Evolutionary conservation across 805 yeast genomes (phyloP), one percentile per base, ranked within the genome.

Genomic region (Metschnikowia picachoensis): DNA sequence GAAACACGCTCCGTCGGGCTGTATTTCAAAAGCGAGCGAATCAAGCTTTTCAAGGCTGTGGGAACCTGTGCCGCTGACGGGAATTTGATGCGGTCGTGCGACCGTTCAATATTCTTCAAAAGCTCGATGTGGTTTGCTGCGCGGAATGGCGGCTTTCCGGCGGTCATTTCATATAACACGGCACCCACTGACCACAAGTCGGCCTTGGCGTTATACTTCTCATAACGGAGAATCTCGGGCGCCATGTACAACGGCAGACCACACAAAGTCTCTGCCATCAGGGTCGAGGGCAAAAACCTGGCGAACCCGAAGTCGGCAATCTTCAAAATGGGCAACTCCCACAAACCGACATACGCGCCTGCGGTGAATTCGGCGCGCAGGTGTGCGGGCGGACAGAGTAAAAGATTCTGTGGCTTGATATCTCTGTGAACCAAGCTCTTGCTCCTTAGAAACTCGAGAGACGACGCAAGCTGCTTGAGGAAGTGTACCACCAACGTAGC

Each of bases 191-290:
- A 90, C 99, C 99, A 94, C 52, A 94, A 68, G 62, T 94, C 99
- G 0, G 97, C 98, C 63, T 90, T 91, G 5, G 98, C 99, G 56
- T 91, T 90, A 68, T 94, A 94, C 66, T 90, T 94, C 63, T 94
- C 97, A 60, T 88, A 91, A 52, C 95, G 76, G 56, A 94, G 72
- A 39, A 94, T 94, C 67, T 94, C 99, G 0, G 99, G 99, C 0
- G 99, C 99, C 99, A 94, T 94, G 67, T 94, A 94, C 37, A 94
- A 76, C 3, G 99, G 99, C 10, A 96, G 88, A 1, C 99, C 99
- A 74, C 99, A 94, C 55, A 94, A 72, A 1, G 99, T 94, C 62
- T 94, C 99, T 1, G 98, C 98, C 79, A 94, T 75, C 1, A 96
- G 84, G 2, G 97, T 86, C 41, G 87, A 82, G 7, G 99, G 99